phyloP scores from a whole-genome alignment of 352 stramenopile genomes.

The Globisporangium viniferum region DNA sequence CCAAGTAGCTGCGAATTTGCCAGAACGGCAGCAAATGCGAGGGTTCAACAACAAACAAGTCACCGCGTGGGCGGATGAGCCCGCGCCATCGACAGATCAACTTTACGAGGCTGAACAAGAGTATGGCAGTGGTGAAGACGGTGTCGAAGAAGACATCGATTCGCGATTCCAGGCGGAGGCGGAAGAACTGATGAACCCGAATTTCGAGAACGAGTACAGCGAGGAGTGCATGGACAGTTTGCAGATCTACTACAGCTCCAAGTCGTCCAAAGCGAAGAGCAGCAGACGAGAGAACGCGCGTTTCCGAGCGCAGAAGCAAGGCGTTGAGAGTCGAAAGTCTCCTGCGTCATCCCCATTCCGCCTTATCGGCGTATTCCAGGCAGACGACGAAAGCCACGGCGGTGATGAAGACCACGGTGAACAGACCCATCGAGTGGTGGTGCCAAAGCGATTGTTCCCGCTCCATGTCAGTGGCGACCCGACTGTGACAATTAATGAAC shows the following conservation, averaged over 20 bases:
- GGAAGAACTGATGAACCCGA: conserved; percentile 73
- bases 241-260: conserved; percentile 61
- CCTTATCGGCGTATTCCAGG: neutral
- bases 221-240: conserved; percentile 78
- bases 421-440: neutral
- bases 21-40: neutral
- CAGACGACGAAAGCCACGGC: neutral
- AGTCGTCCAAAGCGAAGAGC: conserved; percentile 24
- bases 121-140: neutral
- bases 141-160: conserved; percentile 29
- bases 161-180: conserved; percentile 48
- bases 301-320: conserved; percentile 3
- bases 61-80: conserved; percentile 1
- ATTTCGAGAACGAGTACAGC: conserved; percentile 79
- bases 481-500: conserved; percentile 2
- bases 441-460: conserved; percentile 14
- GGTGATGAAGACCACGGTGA: neutral
- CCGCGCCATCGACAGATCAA: neutral
- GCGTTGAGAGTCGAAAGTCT: neutral
- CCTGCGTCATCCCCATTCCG: conserved; percentile 3
- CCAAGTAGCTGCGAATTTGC: neutral
- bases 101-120: conserved; percentile 15
- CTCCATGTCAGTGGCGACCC: conserved; percentile 9
- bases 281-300: conserved; percentile 10
- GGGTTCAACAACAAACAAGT: neutral